Evolutionary conservation across 1,284 basidiomycete species (phyloP).

Genomic region (Coniferiporia sulphurascens): DNA sequence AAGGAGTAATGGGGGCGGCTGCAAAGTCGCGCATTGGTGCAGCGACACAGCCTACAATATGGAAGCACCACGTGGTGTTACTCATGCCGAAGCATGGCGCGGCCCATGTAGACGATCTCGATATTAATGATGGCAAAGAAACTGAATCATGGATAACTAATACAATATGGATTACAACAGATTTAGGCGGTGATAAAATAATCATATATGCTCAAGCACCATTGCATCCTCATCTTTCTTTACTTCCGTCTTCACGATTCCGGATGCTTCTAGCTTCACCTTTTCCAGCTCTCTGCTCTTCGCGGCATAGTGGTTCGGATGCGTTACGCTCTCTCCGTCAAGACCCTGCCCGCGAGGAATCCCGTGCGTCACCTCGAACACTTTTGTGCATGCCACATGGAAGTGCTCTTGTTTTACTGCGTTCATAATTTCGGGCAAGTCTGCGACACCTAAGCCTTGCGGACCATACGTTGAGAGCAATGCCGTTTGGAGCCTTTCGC

Average conservation of each 20-base stretch:
- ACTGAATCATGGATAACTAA: no score
- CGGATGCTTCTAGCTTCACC: slow-evolving; percentile 23
- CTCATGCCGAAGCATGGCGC: no score
- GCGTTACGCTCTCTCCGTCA: slow-evolving; percentile 84
- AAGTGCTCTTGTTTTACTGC: slow-evolving; percentile 83
- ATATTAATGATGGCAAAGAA: no score
- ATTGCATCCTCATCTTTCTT: slow-evolving; percentile 12
- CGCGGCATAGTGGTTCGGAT: slow-evolving; percentile 87
- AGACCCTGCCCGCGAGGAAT: slow-evolving; percentile 47
- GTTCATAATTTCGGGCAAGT: slow-evolving; percentile 84
- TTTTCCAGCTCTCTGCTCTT: slow-evolving; percentile 65
- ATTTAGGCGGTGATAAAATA: neutral
- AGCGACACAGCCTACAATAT: neutral
- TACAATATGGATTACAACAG: neutral
- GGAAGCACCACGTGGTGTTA: no score
- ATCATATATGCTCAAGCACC: slow-evolving; percentile 1
- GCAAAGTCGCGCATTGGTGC: neutral
- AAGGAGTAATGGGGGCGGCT: neutral
- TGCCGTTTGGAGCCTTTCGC: slow-evolving; percentile 79
- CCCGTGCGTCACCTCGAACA: slow-evolving; percentile 92
- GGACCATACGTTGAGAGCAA: slow-evolving; percentile 72
- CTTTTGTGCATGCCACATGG: slow-evolving; percentile 95
- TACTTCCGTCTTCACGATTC: slow-evolving; percentile 4
- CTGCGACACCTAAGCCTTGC: slow-evolving; percentile 54
- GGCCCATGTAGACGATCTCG: no score